Percentiles rank a stretch among this genome's conserved stretches.
These are phyloP conservation scores for Quercus cerris DNA, from an alignment of 306 rosid species.

Conservation along the genomic window DNA sequence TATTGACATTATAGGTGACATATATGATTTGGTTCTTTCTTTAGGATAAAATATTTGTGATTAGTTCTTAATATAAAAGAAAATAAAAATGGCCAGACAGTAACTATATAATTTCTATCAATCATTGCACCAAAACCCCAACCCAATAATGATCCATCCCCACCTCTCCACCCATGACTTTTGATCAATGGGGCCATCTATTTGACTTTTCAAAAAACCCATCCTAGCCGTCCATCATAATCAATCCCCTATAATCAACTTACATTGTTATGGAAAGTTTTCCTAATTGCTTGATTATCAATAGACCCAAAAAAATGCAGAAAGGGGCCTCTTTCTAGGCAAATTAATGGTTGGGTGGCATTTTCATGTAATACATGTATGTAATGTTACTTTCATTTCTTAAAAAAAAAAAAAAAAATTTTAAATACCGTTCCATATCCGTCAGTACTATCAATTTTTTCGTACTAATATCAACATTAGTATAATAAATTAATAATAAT, in stretches of 20 bases:
- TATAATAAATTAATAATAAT: no score
- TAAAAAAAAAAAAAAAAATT: no score
- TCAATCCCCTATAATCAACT: constrained; percentile 15
- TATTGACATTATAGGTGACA: not conserved
- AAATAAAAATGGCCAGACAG: not conserved
- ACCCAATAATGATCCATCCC: constrained; percentile 24
- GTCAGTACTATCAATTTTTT: no score
- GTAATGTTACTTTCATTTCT: no score
- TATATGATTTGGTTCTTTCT: not conserved
- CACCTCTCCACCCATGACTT: not conserved
- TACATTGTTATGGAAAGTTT: constrained; percentile 19
- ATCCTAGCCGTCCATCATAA: constrained; percentile 16
- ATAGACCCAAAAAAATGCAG: not conserved
- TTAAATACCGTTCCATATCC: no score
- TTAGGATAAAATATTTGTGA: not conserved
- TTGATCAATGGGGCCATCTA: constrained; percentile 8
- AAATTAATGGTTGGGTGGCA: constrained; percentile 7
- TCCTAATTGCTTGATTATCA: constrained; percentile 12
- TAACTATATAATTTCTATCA: not conserved
- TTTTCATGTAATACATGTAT: no score
- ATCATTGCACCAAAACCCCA: not conserved
- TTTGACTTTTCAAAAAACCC: constrained; percentile 14
- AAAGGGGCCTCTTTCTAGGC: constrained; percentile 15
- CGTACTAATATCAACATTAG: no score
- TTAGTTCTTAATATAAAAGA: not conserved